phyloP scores from a whole-genome alignment of 352 stramenopile species.

The Pythium sp. region DNA sequence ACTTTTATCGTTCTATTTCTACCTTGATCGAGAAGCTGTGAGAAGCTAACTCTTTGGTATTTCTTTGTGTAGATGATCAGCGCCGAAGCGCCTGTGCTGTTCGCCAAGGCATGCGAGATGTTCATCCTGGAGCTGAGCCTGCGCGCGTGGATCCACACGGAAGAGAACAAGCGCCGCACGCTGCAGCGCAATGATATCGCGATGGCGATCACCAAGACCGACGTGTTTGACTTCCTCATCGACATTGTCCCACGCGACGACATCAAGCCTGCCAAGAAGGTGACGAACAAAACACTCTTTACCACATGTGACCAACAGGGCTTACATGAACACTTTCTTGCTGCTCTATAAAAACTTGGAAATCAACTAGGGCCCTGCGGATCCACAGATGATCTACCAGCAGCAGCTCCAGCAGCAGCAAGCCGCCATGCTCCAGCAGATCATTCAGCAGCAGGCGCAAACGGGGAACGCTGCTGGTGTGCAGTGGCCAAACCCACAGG shows the following conservation, averaged over 20 bases:
- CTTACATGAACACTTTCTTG: neutral
- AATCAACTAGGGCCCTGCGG: conserved; percentile 31
- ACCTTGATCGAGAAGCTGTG: neutral
- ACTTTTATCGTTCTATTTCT: neutral
- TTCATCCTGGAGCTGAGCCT: conserved; percentile 92
- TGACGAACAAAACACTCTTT: neutral
- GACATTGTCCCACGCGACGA: conserved; percentile 89
- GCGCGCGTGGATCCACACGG: conserved; percentile 88
- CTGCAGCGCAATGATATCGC: conserved; percentile 90
- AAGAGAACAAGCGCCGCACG: conserved; percentile 92
- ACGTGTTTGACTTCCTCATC: conserved; percentile 92
- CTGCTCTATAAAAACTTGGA: neutral
- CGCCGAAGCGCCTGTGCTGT: conserved; percentile 89
- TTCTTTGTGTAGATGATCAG: conserved; percentile 84
- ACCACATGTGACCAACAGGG: neutral
- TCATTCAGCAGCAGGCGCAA: conserved; percentile 80
- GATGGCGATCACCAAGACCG: conserved; percentile 89
- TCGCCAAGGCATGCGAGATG: conserved; percentile 94
- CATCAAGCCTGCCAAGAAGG: conserved; percentile 86
- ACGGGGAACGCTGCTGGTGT: conserved; percentile 43
- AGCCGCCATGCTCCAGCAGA: conserved; percentile 84
- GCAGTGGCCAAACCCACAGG: conserved; percentile 74
- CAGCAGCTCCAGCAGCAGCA: conserved; percentile 88
- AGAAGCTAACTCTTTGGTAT: conserved; percentile 3
- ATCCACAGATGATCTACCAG: conserved; percentile 81